phyloP scores from a whole-genome alignment of 1,284 basidiomycete species.

The Phellinidium pouzarii region DNA sequence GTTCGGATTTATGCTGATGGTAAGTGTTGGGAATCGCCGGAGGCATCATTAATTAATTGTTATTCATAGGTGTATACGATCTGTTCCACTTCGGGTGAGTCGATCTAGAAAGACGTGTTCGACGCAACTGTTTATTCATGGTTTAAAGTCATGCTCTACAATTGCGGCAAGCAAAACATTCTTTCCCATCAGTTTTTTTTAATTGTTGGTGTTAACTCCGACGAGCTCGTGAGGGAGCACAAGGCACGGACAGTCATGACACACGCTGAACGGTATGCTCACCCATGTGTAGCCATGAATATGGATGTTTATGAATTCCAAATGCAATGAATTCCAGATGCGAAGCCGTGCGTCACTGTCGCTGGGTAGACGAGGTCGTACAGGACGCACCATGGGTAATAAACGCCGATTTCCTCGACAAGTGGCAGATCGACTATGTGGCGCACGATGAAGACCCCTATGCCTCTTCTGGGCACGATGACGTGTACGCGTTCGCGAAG shows the following conservation, averaged over 20 bases:
- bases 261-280: slow-evolving; percentile 69
- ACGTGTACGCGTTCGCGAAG: slow-evolving; percentile 86
- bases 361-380: slow-evolving; percentile 95
- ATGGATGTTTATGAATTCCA: slow-evolving; percentile 16
- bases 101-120: slow-evolving; percentile 2
- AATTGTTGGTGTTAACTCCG: slow-evolving; percentile 85
- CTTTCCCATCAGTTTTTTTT: slow-evolving; percentile 87
- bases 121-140: slow-evolving; percentile 1
- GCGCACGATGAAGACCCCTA: slow-evolving; percentile 94
- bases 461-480: slow-evolving; percentile 63
- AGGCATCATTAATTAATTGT: neutral
- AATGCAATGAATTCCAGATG: slow-evolving; percentile 45
- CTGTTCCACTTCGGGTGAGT: slow-evolving; percentile 89
- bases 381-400: slow-evolving; percentile 95
- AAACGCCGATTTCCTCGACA: slow-evolving; percentile 74
- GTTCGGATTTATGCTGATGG: slow-evolving; percentile 95
- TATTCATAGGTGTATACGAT: slow-evolving; percentile 74
- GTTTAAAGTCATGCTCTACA: slow-evolving; percentile 78
- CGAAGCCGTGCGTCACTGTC: slow-evolving; percentile 87
- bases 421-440: slow-evolving; percentile 90
- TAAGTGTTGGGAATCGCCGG: slow-evolving; percentile 24
- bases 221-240: slow-evolving; percentile 68
- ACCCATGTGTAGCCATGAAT: neutral
- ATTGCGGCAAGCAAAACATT: slow-evolving; percentile 90
- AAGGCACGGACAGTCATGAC: slow-evolving; percentile 82